Evolutionary conservation across 352 stramenopile species (phyloP), one percentile per base, ranked within the genome.

Genomic region (Phytophthora multivora): DNA sequence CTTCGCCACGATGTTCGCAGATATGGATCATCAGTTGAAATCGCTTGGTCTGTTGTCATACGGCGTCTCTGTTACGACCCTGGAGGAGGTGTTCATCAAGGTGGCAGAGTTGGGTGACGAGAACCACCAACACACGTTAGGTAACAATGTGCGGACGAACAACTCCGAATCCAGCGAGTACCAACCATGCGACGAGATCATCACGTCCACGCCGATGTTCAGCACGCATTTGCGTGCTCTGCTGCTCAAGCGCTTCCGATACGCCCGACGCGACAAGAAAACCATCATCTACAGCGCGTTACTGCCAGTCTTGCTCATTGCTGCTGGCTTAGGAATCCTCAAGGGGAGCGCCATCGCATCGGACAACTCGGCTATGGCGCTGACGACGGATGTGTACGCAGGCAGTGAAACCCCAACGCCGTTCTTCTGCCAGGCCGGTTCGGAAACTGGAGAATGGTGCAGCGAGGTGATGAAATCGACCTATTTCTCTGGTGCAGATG

Each of bases 41-140:
- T 12, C 23, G 0, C 54, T 96, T 7, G 53, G 69, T 16, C 36
- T 80, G n/a, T 51, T 83, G 2, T 87, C 68, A 19, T 83, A 80
- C 33, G 70, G 69, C 33, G 66, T 81, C 26, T 92, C 87, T n/a
- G 94, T 98, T 11, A 88, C 82, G 1, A 86, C 82, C n/a, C 33
- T 91, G n/a, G 82, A 91, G 40, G 76, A 90, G 53, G 79, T 91
- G 21, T 91, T 91, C 51, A 76, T 91, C 63, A 90, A 87, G 42
- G 76, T 89, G 21, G 79, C 79, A 0, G 73, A 81, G 5, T 28
- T 51, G 11, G 52, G 30, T 30, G 71, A 73, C 31, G 63, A 79
- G 42, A 63, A 56, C 18, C 31, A 78, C 18, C 64, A 76, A 33
- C 66, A 73, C 60, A 83, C 59, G 0, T 43, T 78, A 3, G 55